Base-by-base conservation (phyloP, 2,329 filamentous ascomycete genomes). In the Zymoseptoria passerinii region DNA sequence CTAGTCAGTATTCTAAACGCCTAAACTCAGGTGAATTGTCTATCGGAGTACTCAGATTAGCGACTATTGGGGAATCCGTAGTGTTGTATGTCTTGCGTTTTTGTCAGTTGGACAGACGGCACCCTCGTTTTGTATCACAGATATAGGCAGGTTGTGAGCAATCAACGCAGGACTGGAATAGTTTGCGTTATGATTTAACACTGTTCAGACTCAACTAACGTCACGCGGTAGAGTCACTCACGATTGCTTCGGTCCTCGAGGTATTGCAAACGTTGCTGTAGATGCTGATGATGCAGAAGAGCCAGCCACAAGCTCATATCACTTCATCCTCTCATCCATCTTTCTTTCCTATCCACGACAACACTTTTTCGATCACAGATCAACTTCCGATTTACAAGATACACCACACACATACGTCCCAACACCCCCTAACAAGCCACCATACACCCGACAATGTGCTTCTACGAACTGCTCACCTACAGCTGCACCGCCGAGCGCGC, bases 401-500 rank as follows among this genome's bases (percentile, higher is more conserved):
- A 23, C 23, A 28, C n/a, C 23, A 28, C 13, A 23, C 19, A 28
- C 28, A 50, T 20, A 50, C 23, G 3, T 13, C 10, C n/a, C 51
- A 49, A 28, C 27, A 8, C 23, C 4, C 16, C n/a, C 19, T 27
- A 8, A 13, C 8, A 51, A n/a, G 18, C 48, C 16, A 10, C 3
- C 49, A 48, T 19, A 19, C 40, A 49, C n/a, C 28, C 20, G n/a
- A 54, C 13, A 23, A 63, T 63, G 58, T 61, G 61, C 50, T 56
- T 58, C 55, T 56, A 58, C 44, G 56, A 63, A 50, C 57, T 54
- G 44, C 18, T 59, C 53, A 55, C 52, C 49, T 63, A 61, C 29
- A 57, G 60, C 27, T 63, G 59, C 48, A 53, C 58, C 13, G 61
- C 56, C 52, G 61, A 63, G 28, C 53, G 58, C 49, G 54, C 54